phyloP scores from a whole-genome alignment of 345 rosid genomes.

The Gossypium australe region DNA sequence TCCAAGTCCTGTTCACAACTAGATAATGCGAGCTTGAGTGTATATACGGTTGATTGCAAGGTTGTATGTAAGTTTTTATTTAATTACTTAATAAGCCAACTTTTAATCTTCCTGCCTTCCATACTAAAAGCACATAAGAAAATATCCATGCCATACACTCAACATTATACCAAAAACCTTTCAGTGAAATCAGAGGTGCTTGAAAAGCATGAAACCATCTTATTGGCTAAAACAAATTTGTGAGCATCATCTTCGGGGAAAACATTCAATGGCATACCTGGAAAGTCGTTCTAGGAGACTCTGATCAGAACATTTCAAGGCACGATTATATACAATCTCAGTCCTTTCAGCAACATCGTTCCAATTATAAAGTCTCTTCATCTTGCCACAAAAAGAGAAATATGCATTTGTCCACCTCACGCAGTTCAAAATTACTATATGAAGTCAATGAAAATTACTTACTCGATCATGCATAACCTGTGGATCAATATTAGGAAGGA shows the following conservation, averaged over 20 bases:
- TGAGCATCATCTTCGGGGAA: neutral
- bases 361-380: conserved; percentile 91
- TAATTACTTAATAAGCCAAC: neutral
- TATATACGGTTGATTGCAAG: neutral
- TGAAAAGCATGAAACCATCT: neutral
- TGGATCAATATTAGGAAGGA: conserved; percentile 80
- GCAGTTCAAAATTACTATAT: neutral
- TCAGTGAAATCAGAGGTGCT: neutral
- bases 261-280: conserved; percentile 36
- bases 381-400: conserved; percentile 23
- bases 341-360: conserved; percentile 93
- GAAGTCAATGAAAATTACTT: conserved; percentile 21
- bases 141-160: neutral
- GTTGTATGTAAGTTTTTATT: neutral
- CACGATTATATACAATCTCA: conserved; percentile 78
- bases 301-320: conserved; percentile 64
- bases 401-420: neutral
- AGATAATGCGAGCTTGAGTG: neutral
- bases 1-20: neutral
- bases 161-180: neutral
- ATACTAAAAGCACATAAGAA: neutral
- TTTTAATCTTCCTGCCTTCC: neutral
- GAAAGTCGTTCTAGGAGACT: conserved; percentile 53
- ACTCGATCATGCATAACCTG: conserved; percentile 84
- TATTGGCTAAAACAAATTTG: neutral